Evolutionary conservation across 352 stramenopile genomes (phyloP).

Genomic region (Lagenidium sp.): DNA sequence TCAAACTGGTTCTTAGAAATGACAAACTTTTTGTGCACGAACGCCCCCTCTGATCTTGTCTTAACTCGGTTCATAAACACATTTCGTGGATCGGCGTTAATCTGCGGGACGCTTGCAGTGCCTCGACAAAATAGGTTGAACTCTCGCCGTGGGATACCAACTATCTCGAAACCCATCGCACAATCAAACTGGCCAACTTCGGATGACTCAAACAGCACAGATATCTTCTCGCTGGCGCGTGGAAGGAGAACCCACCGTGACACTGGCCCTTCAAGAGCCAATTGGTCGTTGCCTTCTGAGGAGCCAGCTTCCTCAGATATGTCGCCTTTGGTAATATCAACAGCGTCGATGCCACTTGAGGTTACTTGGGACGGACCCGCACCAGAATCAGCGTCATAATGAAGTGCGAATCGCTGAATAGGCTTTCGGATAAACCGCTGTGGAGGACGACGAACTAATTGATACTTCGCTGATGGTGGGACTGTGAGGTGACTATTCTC

Average conservation of each 20-base stretch:
- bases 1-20: slow-evolving; percentile 86
- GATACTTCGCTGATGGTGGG: slow-evolving; percentile 51
- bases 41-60: slow-evolving; percentile 38
- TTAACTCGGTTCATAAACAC: slow-evolving; percentile 94
- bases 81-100: slow-evolving; percentile 90
- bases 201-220: slow-evolving; percentile 72
- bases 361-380: too few species aligned
- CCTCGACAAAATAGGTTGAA: slow-evolving; percentile 80
- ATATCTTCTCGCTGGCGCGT: slow-evolving; percentile 42
- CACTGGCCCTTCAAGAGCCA: slow-evolving; percentile 2
- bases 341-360: too few species aligned
- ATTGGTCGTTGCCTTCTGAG: too few species aligned
- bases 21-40: slow-evolving; percentile 90
- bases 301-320: background rate
- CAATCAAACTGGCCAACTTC: slow-evolving; percentile 78
- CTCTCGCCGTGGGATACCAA: slow-evolving; percentile 68
- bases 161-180: slow-evolving; percentile 87
- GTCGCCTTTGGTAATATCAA: too few species aligned
- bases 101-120: slow-evolving; percentile 80
- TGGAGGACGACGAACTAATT: slow-evolving; percentile 65
- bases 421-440: slow-evolving; percentile 53
- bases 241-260: slow-evolving; percentile 80
- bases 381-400: too few species aligned
- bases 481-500: slow-evolving; percentile 49
- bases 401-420: slow-evolving; percentile 49